Base-by-base conservation (phyloP, 1,139 yeast species). In the Kluyveromyces marxianus region DNA sequence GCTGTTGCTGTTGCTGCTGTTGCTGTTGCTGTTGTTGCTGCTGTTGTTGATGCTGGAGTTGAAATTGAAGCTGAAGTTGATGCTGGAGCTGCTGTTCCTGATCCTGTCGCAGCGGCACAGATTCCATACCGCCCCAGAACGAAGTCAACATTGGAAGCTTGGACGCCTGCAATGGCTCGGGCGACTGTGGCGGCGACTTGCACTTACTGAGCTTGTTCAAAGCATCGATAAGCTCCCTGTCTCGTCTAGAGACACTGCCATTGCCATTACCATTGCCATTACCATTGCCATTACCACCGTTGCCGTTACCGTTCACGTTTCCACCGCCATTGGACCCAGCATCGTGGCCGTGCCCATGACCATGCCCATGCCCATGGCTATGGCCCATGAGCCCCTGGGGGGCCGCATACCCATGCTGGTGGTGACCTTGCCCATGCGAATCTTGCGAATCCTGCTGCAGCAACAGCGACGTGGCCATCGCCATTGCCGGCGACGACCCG, bases 401-500 rank as follows among this genome's bases (percentile, higher is more conserved):
- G 31, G 10, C 31, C 31, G 8, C 31, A 29, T 7, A 29, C 10
- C 31, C 7, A 29, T 8, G 10, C 31, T 38, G 44, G 8, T 8
- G 31, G 7, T 28, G 39, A 40, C 35, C 29, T 26, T 37, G 41
- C 39, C 37, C 31, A 8, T 7, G 44, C 35, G 34, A 25, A 34
- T 32, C 6, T 26, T 37, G 26, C 29, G 27, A 46, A 31, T 29
- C 37, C 33, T 32, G 45, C 34, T 29, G 45, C 38, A 21, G 42
- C 48, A 25, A 35, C 21, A 33, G 42, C 39, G 32, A 35, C 31
- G 14, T 37, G 26, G 37, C 44, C 32, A 31, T 40, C 10, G 36
- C 27, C 3, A 30, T 25, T 2, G 44, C 24, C 24, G 44, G 44
- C 51, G 55, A 31, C 50, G 49, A 36, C 8, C 8, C 31, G 8